Base-by-base conservation (phyloP, 495 filamentous ascomycete species). In the Cladorrhinum samala region DNA sequence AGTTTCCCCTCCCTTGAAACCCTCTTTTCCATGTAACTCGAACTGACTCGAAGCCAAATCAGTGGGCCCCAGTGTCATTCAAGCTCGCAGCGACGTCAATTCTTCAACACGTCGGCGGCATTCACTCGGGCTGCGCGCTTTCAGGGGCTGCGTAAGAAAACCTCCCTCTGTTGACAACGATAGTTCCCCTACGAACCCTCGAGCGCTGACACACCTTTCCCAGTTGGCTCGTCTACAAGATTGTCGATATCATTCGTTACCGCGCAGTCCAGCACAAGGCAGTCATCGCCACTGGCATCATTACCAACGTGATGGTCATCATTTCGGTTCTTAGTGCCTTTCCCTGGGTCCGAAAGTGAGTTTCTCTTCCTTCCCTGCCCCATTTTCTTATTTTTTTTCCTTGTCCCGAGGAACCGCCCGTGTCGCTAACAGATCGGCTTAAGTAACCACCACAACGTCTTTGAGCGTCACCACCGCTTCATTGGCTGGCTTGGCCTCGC, bases 281-380 rank as follows among this genome's bases (percentile, higher is more conserved):
- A 18, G 68, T 74, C 9, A 69, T 74, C 45, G 71, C 55, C 14
- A 68, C 63, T n/a, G 71, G 71, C 7, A 56, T 72, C 40, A 65
- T 74, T 51, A 74, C 71, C 24, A 74, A 72, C 44, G 54, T 68
- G 5, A 54, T 72, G 21, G 65, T 74, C 47, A 66, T 74, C 30
- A 67, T 72, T 51, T 72, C 69, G 14, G 66, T 71, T 11, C 46
- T 72, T 49, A 74, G 71, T 49, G 71, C 71, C 17, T 71, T 69
- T 52, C 71, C 71, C n/a, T 74, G 71, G 71, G 62, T 72, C 38
- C 62, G 71, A 39, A 74, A 74, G 70, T 73, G n/a, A 60, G 68
- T 68, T 1, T 5, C 37, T 33, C 23, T 23, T 33, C 38, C 42
- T 36, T 27, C 13, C 17, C 9, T 30, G n/a, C 24, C 23, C n/a